Base-by-base conservation (phyloP, 2,329 filamentous ascomycete species). In the Tolypocladium album region DNA sequence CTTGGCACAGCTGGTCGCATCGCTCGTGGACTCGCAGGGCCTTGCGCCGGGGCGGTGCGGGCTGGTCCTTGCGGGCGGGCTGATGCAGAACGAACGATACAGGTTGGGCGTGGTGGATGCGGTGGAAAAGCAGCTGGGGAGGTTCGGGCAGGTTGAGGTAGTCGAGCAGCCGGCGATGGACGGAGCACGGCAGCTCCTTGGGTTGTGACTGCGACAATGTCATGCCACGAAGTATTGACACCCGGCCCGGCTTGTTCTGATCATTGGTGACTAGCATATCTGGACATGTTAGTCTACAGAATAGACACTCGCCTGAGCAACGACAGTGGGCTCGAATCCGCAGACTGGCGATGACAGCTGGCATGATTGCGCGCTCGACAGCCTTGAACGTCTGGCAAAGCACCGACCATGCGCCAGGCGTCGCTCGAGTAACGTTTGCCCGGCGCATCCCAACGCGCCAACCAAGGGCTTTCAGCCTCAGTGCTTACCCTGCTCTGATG, bases 1-100 rank as follows among this genome's bases (percentile, higher is more conserved):
- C 42, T 56, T 68, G 31, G 58, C 62, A 11, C 58, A 63, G 7
- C 58, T 66, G 12, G 66, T 64, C 5, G 40, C 39, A 6, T 12
- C 61, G 42, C 61, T 69, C 3, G 60, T 61, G 2, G 57, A 58
- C 11, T 43, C 56, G 34, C 62, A 67, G 38, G 40, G 58, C 8
- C 61, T 67, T 15, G 59, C 64, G 20, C 39, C 62, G 8, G 22
- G 62, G 12, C 59, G 34, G 45, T 59, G 62, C 8, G 64, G 58
- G 13, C 57, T 69, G 15, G 59, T 68, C 7, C 58, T 69, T 11
- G 63, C 64, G 2, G 67, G 66, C 8, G 65, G 66, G 15, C 57
- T 69, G 31, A 63, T 66, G 65, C 62, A 65, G 43, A 58, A 67
- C 39, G 43, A 57, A n/a, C 17, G 24, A 11, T 65, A 65, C 57